phyloP scores from a whole-genome alignment of 768 basidiomycete genomes.

The Mrakia gelida region DNA sequence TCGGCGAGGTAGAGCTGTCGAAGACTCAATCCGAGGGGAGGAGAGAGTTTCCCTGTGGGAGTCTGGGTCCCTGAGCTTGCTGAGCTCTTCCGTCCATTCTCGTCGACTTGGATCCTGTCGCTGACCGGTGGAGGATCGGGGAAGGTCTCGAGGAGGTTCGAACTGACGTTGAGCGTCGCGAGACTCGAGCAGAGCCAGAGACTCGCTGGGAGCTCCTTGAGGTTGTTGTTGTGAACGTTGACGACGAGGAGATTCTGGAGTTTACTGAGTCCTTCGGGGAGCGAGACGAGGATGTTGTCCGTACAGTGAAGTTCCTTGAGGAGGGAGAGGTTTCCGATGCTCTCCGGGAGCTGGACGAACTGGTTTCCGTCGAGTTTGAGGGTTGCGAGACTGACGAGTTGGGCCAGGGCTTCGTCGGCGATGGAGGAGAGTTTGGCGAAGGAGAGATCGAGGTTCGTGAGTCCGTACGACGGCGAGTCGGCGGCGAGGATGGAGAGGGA shows the following conservation, averaged over 20 bases:
- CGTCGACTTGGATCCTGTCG: conserved; percentile 28
- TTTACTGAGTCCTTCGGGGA: conserved; percentile 71
- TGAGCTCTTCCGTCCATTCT: conserved; percentile 25
- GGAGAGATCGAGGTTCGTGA: conserved; percentile 79
- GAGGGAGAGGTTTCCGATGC: conserved; percentile 65
- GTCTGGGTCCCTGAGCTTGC: conserved; percentile 19
- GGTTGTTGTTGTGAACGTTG: conserved; percentile 86
- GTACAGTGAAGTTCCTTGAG: conserved; percentile 75
- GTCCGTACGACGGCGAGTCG: conserved; percentile 54
- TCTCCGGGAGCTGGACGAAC: conserved; percentile 77
- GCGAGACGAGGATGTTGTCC: conserved; percentile 76
- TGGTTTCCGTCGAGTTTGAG: conserved; percentile 82
- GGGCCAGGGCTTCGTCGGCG: conserved; percentile 64
- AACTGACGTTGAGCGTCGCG: conserved; percentile 72
- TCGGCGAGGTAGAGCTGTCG: conserved; percentile 81
- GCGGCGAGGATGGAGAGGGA: conserved; percentile 59
- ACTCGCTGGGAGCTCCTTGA: conserved; percentile 65
- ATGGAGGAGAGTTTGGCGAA: conserved; percentile 80
- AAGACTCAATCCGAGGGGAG: conserved; percentile 65
- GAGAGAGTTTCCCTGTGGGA: conserved; percentile 41
- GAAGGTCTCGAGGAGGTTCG: conserved; percentile 74
- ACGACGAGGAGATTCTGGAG: conserved; percentile 69
- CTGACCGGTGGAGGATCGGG: conserved; percentile 54
- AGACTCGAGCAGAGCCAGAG: conserved; percentile 82
- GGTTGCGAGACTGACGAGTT: conserved; percentile 64